Conservation (phyloP, 169 alveolate species). For the Eimeria brunetti region DNA sequence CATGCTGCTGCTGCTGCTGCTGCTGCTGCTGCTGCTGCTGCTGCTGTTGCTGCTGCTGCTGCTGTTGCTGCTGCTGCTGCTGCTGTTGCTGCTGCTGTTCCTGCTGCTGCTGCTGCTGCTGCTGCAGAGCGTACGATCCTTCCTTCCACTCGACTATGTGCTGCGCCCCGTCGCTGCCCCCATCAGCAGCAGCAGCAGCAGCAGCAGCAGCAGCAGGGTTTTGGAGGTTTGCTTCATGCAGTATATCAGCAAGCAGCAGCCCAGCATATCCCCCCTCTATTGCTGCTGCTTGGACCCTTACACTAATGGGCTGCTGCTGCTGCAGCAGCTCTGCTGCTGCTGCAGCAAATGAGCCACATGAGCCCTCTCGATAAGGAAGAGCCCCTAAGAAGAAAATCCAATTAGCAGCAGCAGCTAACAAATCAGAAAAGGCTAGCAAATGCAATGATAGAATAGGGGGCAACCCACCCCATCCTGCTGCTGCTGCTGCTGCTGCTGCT, state of each 20-base stretch:
- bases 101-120: background rate
- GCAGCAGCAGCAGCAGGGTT: background rate
- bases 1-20: background rate
- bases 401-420: background rate
- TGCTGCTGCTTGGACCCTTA: background rate
- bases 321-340: conserved; percentile 14
- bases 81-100: too few relatives aligned
- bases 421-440: background rate
- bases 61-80: background rate
- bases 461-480: too few relatives aligned
- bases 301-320: background rate
- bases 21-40: background rate
- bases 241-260: background rate
- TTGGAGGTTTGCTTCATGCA: conserved; percentile 1
- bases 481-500: conserved; percentile 1
- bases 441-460: background rate
- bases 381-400: background rate
- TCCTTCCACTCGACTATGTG: background rate
- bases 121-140: background rate
- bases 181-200: background rate
- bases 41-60: conserved; percentile 19
- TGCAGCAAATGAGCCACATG: background rate
- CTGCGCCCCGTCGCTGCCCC: background rate
- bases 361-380: background rate
- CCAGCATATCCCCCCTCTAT: conserved; percentile 5